Base-by-base conservation (phyloP, 139 green algal species). In the Raphidocelis subcapitata region DNA sequence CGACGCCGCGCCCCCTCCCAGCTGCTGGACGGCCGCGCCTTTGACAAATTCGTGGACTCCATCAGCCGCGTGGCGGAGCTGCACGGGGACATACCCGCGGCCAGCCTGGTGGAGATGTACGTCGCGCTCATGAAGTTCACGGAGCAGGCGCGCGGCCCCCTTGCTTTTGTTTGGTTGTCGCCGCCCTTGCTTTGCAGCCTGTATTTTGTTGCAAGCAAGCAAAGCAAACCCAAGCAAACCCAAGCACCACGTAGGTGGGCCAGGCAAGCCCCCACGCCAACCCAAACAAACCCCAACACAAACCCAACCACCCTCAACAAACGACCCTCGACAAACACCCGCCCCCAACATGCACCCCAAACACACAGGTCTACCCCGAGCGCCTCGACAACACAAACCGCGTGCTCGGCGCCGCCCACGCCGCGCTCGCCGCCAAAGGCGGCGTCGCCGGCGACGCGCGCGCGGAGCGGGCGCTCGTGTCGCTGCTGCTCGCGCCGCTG, bases 111-210 rank as follows among this genome's bases (percentile, higher is more conserved):
- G 36, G 87, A 91, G 41, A 92, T 98, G 79, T 93, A 95, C 77
- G 82, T 84, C 8, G 91, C 91, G 14, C 80, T 98, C 49, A 78
- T 96, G 79, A 72, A 76, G 35, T 98, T 98, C 80, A 88, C 86
- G 0, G 86, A 64, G 41, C 41, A 49, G 41, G 41, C 12, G 41
- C 41, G 41, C 41, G 8, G 41, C 8, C 41, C 12, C 8, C 41
- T 49, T 20, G 41, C 41, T 8, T 12, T 12, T 12, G 41, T 8
- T 8, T 49, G 12, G 41, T 12, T 8, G 8, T 49, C 41, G 8
- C 41, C 8, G 12, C 41, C 54, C 54, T 20, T 20, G 12, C 10
- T 14, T 28, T 29, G 12, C 54, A 29, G 24, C 24, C 47, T 56
- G 47, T 29, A 61, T 20, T 14, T 14, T 28, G 54, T 8, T 28